Evolutionary conservation across 371 early-diverging fungal species (phyloP).

Genomic region (Saksenaea oblongispora): DNA sequence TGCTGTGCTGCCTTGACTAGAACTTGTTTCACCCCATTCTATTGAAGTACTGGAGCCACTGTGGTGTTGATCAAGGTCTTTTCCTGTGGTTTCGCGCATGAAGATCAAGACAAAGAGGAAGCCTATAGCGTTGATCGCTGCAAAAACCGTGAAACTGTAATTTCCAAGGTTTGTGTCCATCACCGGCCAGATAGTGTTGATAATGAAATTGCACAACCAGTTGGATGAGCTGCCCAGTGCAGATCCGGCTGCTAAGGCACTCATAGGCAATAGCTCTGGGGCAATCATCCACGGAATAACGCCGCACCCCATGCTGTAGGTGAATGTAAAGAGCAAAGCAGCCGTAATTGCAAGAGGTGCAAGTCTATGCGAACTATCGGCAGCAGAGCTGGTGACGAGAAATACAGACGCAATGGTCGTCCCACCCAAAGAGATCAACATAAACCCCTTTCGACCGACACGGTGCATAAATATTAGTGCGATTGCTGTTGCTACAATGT

Average conservation of each 20-base stretch:
- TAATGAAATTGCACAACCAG: slow-evolving; percentile 48
- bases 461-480: slow-evolving; percentile 38
- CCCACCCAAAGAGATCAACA: slow-evolving; percentile 43
- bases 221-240: slow-evolving; percentile 47
- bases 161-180: slow-evolving; percentile 32
- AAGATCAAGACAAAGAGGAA: slow-evolving; percentile 41
- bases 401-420: slow-evolving; percentile 37
- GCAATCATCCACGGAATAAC: slow-evolving; percentile 56
- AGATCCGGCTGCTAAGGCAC: slow-evolving; percentile 45
- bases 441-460: slow-evolving; percentile 48
- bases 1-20: not conserved
- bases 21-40: not conserved
- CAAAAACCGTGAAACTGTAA: slow-evolving; percentile 44
- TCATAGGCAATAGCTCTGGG: slow-evolving; percentile 47
- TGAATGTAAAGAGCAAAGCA: slow-evolving; percentile 38
- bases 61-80: slow-evolving; percentile 31
- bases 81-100: slow-evolving; percentile 49
- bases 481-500: slow-evolving; percentile 37
- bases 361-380: slow-evolving; percentile 15
- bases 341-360: slow-evolving; percentile 40
- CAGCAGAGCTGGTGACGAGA: slow-evolving; percentile 38
- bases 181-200: slow-evolving; percentile 46
- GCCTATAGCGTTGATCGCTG: slow-evolving; percentile 43
- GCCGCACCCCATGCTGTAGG: slow-evolving; percentile 51
- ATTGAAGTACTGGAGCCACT: not conserved